Percentiles rank a stretch among this genome's conserved stretches.
Evolutionary conservation across 305 asterid genomes (phyloP).

Genomic region (Solanum chacoense): DNA sequence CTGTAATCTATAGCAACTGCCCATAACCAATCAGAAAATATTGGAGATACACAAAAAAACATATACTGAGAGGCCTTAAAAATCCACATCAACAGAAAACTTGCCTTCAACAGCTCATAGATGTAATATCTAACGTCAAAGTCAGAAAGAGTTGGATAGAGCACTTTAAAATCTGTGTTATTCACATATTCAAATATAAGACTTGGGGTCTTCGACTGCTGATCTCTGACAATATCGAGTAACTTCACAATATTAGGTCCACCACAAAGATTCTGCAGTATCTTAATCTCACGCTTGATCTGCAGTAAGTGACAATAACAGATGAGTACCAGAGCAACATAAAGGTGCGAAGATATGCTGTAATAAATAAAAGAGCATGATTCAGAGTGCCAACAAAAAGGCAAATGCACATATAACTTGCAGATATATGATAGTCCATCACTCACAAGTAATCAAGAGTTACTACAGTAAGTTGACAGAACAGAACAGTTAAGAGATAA

Average conservation of each 20-base stretch:
- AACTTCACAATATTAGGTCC: conserved; percentile 78
- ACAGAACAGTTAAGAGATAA: neutral
- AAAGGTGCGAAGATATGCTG: neutral
- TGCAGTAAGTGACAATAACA: conserved; percentile 21
- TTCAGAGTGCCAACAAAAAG: neutral
- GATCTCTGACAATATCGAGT: conserved; percentile 73
- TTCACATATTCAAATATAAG: conserved; percentile 73
- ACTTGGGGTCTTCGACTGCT: conserved; percentile 78
- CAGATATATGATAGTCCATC: neutral
- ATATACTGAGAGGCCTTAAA: neutral
- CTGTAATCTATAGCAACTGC: neutral
- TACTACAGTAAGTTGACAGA: neutral
- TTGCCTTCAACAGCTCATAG: conserved; percentile 62
- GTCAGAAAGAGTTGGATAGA: conserved; percentile 68
- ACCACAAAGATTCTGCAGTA: conserved; percentile 72
- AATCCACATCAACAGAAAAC: conserved; percentile 3
- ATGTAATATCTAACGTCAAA: conserved; percentile 62
- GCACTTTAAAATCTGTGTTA: conserved; percentile 68
- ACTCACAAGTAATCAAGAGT: neutral
- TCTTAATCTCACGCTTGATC: conserved; percentile 82
- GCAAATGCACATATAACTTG: neutral
- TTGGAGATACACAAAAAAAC: neutral
- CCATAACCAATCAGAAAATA: neutral
- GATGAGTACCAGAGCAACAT: neutral
- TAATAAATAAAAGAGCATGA: neutral